Evolutionary conservation across 805 yeast genomes (phyloP), one percentile per base, ranked within the genome.

Genomic region (Kluyveromyces siamensis): DNA sequence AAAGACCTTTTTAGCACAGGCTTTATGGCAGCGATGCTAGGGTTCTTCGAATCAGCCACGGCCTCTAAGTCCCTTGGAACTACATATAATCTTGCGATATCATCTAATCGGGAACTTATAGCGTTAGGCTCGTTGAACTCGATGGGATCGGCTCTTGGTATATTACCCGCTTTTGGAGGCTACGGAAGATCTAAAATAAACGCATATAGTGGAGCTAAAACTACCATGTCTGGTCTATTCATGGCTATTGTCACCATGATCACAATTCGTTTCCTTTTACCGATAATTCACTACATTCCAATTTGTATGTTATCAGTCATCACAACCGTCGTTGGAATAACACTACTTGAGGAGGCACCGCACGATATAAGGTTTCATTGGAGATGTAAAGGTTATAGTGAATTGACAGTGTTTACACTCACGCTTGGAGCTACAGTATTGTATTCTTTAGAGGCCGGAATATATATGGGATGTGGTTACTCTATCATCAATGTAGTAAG

Each of bases 91-190:
- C 44, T 77, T 36, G 83, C 87, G 0, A 77, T 89, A 10, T 86
- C 96, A 0, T 58, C 69, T 2, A 90, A 93, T 64, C 76, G 97
- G 51, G 99, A 91, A 62, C 69, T 91, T 40, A 90, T 93, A 5
- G 97, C 97, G 0, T 70, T 91, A 30, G 98, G 99, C 1, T 67
- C 77, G 13, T 79, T 84, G 48, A 91, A 90, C 56, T 51, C 88
- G 1, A 67, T 75, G 0, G 81, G 82, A 0, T 76, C 87, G 2
- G 18, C 57, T 8, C 63, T 80, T 48, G 84, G 87, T 40, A 84
- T 89, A 0, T 69, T 91, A 14, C 97, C 99, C 0, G 80, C 95
- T 0, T 90, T 90, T 72, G 99, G 98, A 9, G 98, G 98, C 0
- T 91, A 90, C 61, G 98, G 96, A 1, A 76, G 98, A 58, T 84